These are phyloP conservation scores for Bruguiera hainesii DNA, from an alignment of 441 rosid genomes.

Conservation along the genomic window DNA sequence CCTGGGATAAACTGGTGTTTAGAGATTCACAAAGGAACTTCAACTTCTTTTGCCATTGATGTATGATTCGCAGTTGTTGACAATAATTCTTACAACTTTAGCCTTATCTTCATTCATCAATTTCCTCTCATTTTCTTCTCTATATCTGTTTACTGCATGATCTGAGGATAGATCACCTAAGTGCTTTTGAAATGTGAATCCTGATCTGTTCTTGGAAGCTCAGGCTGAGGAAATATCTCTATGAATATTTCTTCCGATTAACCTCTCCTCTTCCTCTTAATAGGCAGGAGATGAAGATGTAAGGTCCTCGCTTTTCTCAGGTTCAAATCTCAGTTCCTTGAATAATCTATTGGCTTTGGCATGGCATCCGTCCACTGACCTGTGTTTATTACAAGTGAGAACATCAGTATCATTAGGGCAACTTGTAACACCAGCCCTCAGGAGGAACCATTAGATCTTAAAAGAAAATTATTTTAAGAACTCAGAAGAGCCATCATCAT, in stretches of 20 bases:
- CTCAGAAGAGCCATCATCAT: slow-evolving; percentile 22
- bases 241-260: slow-evolving; percentile 33
- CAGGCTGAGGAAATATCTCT: slow-evolving; percentile 29
- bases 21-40: slow-evolving; percentile 45
- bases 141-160: slow-evolving; percentile 38
- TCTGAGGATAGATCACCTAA: slow-evolving; percentile 42
- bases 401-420: slow-evolving; percentile 50
- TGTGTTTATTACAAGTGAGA: slow-evolving; percentile 41
- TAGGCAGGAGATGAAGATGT: slow-evolving; percentile 35
- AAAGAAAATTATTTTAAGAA: slow-evolving; percentile 21
- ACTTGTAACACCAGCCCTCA: slow-evolving; percentile 25
- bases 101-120: slow-evolving; percentile 48
- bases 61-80: slow-evolving; percentile 42
- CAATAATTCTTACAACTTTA: slow-evolving; percentile 24
- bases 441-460: slow-evolving; percentile 21
- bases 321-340: slow-evolving; percentile 31
- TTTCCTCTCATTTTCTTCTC: slow-evolving; percentile 53
- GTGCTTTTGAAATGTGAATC: slow-evolving; percentile 45
- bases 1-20: slow-evolving; percentile 47
- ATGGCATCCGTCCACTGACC: slow-evolving; percentile 40
- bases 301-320: slow-evolving; percentile 42
- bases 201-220: slow-evolving; percentile 26
- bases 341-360: slow-evolving; percentile 25
- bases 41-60: slow-evolving; percentile 55
- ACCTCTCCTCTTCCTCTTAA: slow-evolving; percentile 51